Percentiles rank a stretch among this genome's conserved stretches.
Evolutionary conservation across 2,329 filamentous ascomycete species (phyloP).

Genomic region (Aspergillus persii): DNA sequence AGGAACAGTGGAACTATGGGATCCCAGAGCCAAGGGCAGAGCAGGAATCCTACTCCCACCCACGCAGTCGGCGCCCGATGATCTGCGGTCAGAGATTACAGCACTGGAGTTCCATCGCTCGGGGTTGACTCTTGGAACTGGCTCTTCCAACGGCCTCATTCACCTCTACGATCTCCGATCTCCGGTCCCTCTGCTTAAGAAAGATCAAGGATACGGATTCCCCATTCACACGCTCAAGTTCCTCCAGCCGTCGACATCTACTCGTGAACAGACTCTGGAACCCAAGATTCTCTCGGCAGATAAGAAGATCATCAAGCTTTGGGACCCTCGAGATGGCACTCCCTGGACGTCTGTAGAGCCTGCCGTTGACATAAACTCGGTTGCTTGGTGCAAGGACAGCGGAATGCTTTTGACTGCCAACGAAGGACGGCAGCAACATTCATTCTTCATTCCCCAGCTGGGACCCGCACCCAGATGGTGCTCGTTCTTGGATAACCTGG

Average conservation of each 20-base stretch:
- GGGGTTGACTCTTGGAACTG: slow-evolving; percentile 80
- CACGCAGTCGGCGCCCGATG: slow-evolving; percentile 36
- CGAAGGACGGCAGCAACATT: slow-evolving; percentile 90
- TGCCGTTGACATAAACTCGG: slow-evolving; percentile 88
- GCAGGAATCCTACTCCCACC: slow-evolving; percentile 71
- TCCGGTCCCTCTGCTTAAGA: slow-evolving; percentile 78
- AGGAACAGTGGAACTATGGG: slow-evolving; percentile 97
- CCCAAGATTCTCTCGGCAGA: slow-evolving; percentile 86
- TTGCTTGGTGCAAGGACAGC: slow-evolving; percentile 86
- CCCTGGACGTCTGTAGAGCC: slow-evolving; percentile 97
- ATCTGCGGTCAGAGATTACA: slow-evolving; percentile 65
- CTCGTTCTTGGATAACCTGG: slow-evolving; percentile 92
- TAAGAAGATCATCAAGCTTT: slow-evolving; percentile 95
- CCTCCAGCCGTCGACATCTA: slow-evolving; percentile 63
- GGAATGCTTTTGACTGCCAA: slow-evolving; percentile 97
- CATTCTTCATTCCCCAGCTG: slow-evolving; percentile 91
- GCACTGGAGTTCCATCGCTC: slow-evolving; percentile 82
- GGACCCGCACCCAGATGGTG: slow-evolving; percentile 95
- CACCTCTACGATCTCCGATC: slow-evolving; percentile 91
- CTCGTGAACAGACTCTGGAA: slow-evolving; percentile 65
- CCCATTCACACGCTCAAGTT: slow-evolving; percentile 80
- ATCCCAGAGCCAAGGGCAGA: slow-evolving; percentile 76
- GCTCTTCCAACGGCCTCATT: slow-evolving; percentile 82
- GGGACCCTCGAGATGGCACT: slow-evolving; percentile 77
- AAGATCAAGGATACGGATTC: slow-evolving; percentile 94